Conservation (phyloP, 208 protist genomes). For the Wallacemonas sp. region DNA sequence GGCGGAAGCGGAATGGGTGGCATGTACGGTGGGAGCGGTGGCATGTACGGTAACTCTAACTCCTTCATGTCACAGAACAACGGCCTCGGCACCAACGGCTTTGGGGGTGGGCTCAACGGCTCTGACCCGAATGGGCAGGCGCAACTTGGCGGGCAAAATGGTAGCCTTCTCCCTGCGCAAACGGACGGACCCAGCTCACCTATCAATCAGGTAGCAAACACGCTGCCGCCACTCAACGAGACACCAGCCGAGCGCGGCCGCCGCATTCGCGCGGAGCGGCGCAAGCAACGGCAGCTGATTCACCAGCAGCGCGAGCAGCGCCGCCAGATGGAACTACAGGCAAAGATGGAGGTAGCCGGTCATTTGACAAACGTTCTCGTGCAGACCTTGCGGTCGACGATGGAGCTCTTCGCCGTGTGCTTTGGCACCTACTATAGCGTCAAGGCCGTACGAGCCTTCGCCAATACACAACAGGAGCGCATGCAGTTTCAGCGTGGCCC, state of each 20-base stretch:
- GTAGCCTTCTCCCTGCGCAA: background rate
- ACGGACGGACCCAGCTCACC: constrained; percentile 21
- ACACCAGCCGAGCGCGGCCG: constrained; percentile 51
- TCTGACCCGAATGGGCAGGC: constrained; percentile 3
- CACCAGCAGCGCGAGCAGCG: constrained; percentile 67
- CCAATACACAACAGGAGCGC: constrained; percentile 36
- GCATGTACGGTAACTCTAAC: constrained; percentile 28
- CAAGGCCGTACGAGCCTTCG: constrained; percentile 67
- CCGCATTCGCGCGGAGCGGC: constrained; percentile 54
- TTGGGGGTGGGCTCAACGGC: constrained; percentile 10
- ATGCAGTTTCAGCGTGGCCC: constrained; percentile 23
- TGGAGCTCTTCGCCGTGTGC: constrained; percentile 80
- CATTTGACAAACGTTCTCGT: constrained; percentile 79
- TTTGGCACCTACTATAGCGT: constrained; percentile 90
- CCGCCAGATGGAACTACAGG: constrained; percentile 63
- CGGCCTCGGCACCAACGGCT: constrained; percentile 13
- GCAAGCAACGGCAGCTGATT: constrained; percentile 61
- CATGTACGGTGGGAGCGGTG: constrained; percentile 21
- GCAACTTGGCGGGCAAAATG: constrained; percentile 12
- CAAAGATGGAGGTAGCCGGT: constrained; percentile 68
- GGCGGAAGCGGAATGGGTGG: constrained; percentile 16
- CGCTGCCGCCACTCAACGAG: constrained; percentile 54
- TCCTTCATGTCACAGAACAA: constrained; percentile 12
- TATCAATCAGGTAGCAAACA: constrained; percentile 25
- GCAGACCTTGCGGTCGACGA: constrained; percentile 69